These are phyloP conservation scores for Sutorius australiensis DNA, from an alignment of 768 basidiomycete species.

Conservation along the genomic window DNA sequence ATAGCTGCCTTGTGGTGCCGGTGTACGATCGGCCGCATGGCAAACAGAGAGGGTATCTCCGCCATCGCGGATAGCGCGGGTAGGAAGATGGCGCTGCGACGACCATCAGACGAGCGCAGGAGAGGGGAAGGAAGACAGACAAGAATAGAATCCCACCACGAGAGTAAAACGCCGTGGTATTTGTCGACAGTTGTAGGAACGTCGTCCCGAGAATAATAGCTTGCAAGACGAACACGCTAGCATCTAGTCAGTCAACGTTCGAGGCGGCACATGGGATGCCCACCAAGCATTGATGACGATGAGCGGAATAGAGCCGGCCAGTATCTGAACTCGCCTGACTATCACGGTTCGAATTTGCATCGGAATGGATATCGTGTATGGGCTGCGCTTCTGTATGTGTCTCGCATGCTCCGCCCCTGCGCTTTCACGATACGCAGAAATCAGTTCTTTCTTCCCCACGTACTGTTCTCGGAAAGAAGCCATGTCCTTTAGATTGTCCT, in stretches of 20 bases:
- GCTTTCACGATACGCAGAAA: constrained; percentile 44
- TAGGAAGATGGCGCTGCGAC: constrained; percentile 51
- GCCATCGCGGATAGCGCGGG: constrained; percentile 57
- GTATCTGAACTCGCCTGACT: constrained; percentile 43
- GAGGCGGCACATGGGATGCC: neutral
- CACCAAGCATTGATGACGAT: constrained; percentile 32
- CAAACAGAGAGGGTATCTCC: constrained; percentile 49
- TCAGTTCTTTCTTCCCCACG: constrained; percentile 43
- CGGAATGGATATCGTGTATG: constrained; percentile 47
- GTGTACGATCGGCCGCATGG: constrained; percentile 42
- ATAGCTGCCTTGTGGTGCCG: constrained; percentile 44
- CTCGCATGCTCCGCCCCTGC: constrained; percentile 52
- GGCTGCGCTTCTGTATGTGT: constrained; percentile 39
- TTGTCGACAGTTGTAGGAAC: constrained; percentile 41
- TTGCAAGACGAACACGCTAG: constrained; percentile 39
- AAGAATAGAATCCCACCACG: constrained; percentile 86
- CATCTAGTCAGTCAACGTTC: neutral
- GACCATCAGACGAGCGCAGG: neutral
- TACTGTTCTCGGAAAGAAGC: constrained; percentile 42
- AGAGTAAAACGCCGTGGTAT: constrained; percentile 39
- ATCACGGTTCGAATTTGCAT: constrained; percentile 49
- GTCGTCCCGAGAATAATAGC: constrained; percentile 38
- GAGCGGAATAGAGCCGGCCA: constrained; percentile 36
- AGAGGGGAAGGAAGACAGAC: constrained; percentile 33
- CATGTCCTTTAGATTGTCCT: constrained; percentile 46